Evolutionary conservation across 2,329 filamentous ascomycete species (phyloP), one percentile per base, ranked within the genome.

Genomic region (Acephala macrosclerotiorum): DNA sequence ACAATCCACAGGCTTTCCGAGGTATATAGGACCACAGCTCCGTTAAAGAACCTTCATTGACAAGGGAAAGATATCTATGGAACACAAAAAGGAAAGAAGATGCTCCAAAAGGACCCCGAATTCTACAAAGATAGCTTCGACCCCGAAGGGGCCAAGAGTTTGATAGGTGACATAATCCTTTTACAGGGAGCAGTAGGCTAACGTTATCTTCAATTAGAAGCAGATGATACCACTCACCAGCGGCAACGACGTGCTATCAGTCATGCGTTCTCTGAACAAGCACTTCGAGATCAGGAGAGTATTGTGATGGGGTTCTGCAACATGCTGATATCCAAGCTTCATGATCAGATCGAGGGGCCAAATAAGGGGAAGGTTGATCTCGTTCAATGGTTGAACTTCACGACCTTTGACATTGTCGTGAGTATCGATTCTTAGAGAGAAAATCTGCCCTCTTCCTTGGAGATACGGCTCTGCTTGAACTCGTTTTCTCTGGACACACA

Each of bases 321-420:
- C 22, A 45, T 68, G 2, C 47, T 67, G 1, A 65, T 66, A 29
- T 36, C 38, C 1, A 51, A 57, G 18, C 61, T 71, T 3, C 42
- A 64, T 20, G 62, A 62, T 14, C 61, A 64, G 22, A 61, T 59
- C 8, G 3, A n/a, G n/a, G 47, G 66, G 11, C 58, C 63, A 2
- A 20, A 42, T 5, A n/a, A 58, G n/a, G 64, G 33, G 1, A 45
- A 61, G 11, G 58, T 70, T 20, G 68, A 73, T 55, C 74, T 79
- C 65, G 71, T 66, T 8, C 67, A 72, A 51, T 79, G 77, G 77
- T 75, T 70, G 56, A 76, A 77, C 60, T 78, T 74, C 67, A 66
- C 74, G 3, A 74, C 78, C 2, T 79, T 80, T 67, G 79, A 79
- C 12, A 49, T 80, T 36, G 75, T 80, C n/a, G n/a, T n/a, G n/a